Percentiles rank a stretch among this genome's conserved stretches.
phyloP scores from a whole-genome alignment of 2,329 filamentous ascomycete species.

The Colletotrichum cereale region DNA sequence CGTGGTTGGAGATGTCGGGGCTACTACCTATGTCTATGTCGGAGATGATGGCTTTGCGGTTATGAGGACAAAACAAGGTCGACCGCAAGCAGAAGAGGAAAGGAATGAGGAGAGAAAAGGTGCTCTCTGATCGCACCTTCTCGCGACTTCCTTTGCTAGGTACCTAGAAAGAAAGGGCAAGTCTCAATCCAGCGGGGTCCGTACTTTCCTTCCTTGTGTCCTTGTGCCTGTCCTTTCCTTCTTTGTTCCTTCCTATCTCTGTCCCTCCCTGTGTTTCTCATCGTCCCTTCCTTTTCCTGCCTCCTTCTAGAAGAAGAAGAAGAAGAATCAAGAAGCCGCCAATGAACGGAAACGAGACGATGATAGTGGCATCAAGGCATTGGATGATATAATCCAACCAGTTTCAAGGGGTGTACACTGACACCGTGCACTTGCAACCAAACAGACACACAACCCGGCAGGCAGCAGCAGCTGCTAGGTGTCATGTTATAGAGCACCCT shows the following conservation, averaged over 20 bases:
- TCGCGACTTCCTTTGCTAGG: not conserved
- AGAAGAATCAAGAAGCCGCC: not conserved
- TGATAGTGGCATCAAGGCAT: not conserved
- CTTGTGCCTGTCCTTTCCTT: not conserved
- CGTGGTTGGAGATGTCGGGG: not conserved
- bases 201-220: not conserved
- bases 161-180: not conserved
- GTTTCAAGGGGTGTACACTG: no score
- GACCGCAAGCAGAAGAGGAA: not conserved
- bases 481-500: no score
- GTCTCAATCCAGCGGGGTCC: not conserved
- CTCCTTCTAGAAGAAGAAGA: no score
- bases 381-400: no score
- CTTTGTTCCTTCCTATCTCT: not conserved
- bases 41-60: not conserved
- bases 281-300: not conserved
- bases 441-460: no score
- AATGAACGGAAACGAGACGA: not conserved
- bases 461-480: no score
- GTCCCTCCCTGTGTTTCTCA: not conserved
- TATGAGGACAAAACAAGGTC: not conserved
- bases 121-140: not conserved
- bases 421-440: no score
- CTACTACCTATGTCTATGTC: no score
- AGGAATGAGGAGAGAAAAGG: not conserved